Evolutionary conservation across 148 eudicot species (phyloP), one percentile per base, ranked within the genome.

Genomic region (Chenopodium berlandieri): DNA sequence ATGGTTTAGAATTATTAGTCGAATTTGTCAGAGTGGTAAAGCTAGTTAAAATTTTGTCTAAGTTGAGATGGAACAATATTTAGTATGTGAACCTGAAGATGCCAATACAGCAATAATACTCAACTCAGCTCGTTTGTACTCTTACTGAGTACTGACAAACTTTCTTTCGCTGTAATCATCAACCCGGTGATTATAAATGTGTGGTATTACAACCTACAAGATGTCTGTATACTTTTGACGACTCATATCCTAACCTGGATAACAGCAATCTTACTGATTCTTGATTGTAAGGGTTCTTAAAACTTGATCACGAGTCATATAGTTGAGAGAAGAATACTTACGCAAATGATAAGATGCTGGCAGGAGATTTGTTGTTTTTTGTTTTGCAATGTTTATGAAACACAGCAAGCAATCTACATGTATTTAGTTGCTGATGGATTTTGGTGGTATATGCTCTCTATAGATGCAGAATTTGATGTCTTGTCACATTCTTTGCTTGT

Each of bases 401-500:
- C 12, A 73, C n/a, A 23, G 25, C 76, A 73, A 48, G 76, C 76
- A 73, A 47, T 22, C 16, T 9, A 10, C 44, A 2, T 47, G 31
- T 11, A 58, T 17, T n/a, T 68, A 23, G 56, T 71, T 23, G 71
- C 25, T 56, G 13, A n/a, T n/a, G 58, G 27, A 22, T 80, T 22
- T 78, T 31, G 16, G 58, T 2, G 32, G 9, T 16, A 14, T 63
- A 23, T 76, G 4, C 48, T 80, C 32, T 67, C 65, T 73, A 7
- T 27, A 67, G 5, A 31, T 73, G 79, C 75, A 32, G 7, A 73
- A 80, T 75, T 8, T 78, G 25, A 82, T 79, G 50, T 34, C 69
- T 11, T 62, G 17, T 48, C 63, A 25, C 47, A 13, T 70, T 82
- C 68, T 62, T 79, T 44, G 56, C 75, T 76, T 60, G 74, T 85